Conservation (phyloP, 2,329 filamentous ascomycete genomes). For the Xylaria multiplex region DNA sequence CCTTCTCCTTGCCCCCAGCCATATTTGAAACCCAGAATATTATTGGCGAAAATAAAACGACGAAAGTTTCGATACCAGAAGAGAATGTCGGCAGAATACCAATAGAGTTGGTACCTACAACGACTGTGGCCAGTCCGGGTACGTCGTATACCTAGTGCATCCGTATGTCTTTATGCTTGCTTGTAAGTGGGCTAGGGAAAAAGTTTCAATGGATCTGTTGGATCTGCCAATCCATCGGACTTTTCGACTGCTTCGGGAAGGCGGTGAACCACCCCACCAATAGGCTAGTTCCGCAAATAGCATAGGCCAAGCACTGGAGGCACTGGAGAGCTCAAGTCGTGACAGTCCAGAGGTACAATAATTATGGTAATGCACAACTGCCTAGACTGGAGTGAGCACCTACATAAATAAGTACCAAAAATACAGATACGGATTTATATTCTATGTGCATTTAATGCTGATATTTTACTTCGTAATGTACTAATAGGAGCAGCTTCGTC, state of each 20-base stretch:
- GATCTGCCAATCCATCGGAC: slow-evolving; percentile 41
- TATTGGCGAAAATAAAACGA: background rate
- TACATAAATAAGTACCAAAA: too few relatives aligned
- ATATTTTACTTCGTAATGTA: too few relatives aligned
- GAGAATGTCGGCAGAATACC: background rate
- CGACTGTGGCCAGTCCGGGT: background rate
- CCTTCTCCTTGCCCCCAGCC: slow-evolving; percentile 49
- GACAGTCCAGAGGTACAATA: background rate
- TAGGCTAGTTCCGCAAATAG: slow-evolving; percentile 7
- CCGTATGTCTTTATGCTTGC: slow-evolving; percentile 1
- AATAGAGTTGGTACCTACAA: background rate
- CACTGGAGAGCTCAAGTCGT: background rate
- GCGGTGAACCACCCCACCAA: slow-evolving; percentile 45
- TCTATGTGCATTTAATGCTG: too few relatives aligned
- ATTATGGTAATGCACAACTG: too few relatives aligned
- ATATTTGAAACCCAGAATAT: slow-evolving; percentile 44
- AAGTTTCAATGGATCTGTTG: slow-evolving; percentile 30
- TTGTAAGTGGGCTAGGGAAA: slow-evolving; percentile 28
- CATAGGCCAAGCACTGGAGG: background rate
- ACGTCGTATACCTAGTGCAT: background rate
- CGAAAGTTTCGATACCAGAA: background rate
- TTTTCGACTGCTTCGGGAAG: slow-evolving; percentile 36
- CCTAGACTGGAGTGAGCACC: too few relatives aligned
- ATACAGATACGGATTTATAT: too few relatives aligned
- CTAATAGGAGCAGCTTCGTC: too few relatives aligned